A percentile compares a stretch with the other conserved stretches of the same genome.
phyloP scores from a whole-genome alignment of 2,329 filamentous ascomycete species.

The Chaetomium olivaceum region DNA sequence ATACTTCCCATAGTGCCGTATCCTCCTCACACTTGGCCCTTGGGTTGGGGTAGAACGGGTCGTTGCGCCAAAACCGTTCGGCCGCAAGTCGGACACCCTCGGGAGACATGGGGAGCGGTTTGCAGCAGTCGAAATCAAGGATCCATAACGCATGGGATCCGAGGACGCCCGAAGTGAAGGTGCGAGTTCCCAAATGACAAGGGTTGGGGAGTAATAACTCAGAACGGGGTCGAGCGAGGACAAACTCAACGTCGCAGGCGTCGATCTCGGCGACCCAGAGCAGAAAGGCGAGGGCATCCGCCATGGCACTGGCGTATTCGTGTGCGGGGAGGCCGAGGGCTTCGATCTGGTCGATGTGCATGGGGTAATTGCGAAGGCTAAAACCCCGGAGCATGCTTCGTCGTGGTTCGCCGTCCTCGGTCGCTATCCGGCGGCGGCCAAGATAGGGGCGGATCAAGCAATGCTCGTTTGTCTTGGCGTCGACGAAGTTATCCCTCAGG shows the following conservation, averaged over 20 bases:
- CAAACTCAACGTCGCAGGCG: neutral
- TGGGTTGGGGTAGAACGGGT: neutral
- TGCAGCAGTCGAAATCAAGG: neutral
- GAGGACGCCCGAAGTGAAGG: neutral
- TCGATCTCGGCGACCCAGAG: neutral
- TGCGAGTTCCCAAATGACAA: neutral
- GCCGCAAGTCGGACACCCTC: neutral
- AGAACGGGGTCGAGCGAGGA: neutral
- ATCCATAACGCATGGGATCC: neutral
- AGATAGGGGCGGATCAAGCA: neutral
- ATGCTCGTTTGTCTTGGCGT: neutral
- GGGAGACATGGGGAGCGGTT: neutral
- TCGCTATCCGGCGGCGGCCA: neutral
- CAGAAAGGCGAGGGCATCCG: neutral
- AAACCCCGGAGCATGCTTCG: neutral
- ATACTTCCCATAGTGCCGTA: neutral
- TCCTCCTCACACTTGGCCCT: neutral
- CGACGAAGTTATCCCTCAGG: neutral
- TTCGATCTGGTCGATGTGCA: neutral
- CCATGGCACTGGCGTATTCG: neutral
- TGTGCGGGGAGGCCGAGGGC: neutral
- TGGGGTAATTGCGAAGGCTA: neutral
- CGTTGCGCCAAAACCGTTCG: neutral
- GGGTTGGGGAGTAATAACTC: too few species aligned
- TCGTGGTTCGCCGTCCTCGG: neutral